Conservation (phyloP, 78 protist genomes). For the Dictyostelium discoideum region DNA sequence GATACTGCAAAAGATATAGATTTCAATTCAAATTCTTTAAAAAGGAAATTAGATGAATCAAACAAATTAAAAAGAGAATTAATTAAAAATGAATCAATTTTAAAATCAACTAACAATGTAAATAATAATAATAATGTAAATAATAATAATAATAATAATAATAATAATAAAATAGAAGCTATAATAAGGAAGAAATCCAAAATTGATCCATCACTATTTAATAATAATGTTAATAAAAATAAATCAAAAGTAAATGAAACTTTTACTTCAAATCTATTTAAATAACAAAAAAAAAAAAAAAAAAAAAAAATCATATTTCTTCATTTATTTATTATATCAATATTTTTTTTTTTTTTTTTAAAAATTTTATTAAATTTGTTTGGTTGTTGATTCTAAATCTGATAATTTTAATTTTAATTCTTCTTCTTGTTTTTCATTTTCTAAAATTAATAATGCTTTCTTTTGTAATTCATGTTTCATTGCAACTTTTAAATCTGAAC, state of each 20-base stretch:
- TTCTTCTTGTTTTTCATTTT: neutral
- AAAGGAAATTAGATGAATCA: slow-evolving; percentile 19
- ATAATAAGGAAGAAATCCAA: slow-evolving; percentile 29
- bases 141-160: neutral
- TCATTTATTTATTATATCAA: neutral
- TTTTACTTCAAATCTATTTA: slow-evolving; percentile 29
- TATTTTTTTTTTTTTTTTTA: no score
- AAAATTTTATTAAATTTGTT: neutral
- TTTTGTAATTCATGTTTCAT: slow-evolving; percentile 6
- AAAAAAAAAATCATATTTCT: no score
- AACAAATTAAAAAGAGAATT: slow-evolving; percentile 12
- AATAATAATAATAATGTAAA: neutral
- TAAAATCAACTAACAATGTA: neutral
- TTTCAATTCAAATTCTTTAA: neutral
- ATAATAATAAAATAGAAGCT: slow-evolving; percentile 1
- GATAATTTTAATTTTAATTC: neutral
- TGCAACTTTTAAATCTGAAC: slow-evolving; percentile 56
- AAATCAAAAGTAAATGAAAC: neutral
- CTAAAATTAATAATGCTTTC: slow-evolving; percentile 19
- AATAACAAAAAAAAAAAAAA: neutral
- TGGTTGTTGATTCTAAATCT: neutral
- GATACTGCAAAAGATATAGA: slow-evolving; percentile 28
- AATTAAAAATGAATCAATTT: neutral
- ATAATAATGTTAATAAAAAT: neutral
- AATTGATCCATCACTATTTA: slow-evolving; percentile 58